These are phyloP conservation scores for Macrophomina phaseolina DNA, from an alignment of 2,329 filamentous ascomycete species.

Conservation along the genomic window DNA sequence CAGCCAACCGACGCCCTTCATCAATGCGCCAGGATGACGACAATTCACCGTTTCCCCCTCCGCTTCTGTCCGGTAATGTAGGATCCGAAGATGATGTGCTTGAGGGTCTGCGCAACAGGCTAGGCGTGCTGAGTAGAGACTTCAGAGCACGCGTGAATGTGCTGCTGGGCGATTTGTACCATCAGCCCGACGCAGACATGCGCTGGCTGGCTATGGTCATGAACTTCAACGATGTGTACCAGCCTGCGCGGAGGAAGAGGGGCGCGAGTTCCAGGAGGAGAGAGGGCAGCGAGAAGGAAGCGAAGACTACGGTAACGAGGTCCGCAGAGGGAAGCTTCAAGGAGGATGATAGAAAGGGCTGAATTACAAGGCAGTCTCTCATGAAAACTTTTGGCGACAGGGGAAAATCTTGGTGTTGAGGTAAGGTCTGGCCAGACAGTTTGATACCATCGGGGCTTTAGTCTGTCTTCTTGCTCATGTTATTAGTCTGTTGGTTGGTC, in stretches of 20 bases:
- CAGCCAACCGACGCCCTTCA: slow-evolving; percentile 40
- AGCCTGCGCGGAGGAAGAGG: slow-evolving; percentile 71
- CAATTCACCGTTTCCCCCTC: slow-evolving; percentile 51
- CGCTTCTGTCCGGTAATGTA: slow-evolving; percentile 42
- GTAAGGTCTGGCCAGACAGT: slow-evolving; percentile 1
- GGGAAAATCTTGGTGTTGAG: slow-evolving; percentile 7
- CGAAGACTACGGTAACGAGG: slow-evolving; percentile 33
- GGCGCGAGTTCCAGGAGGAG: slow-evolving; percentile 39
- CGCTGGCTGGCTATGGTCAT: slow-evolving; percentile 94
- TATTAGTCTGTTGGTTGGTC: not conserved
- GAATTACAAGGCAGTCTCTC: not conserved
- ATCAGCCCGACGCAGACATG: slow-evolving; percentile 94
- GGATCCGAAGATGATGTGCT: slow-evolving; percentile 60
- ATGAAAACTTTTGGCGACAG: not conserved
- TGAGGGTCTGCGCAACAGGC: slow-evolving; percentile 73
- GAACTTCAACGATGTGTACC: slow-evolving; percentile 99
- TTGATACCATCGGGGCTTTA: not conserved
- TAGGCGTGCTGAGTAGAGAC: slow-evolving; percentile 73
- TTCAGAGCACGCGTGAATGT: slow-evolving; percentile 81
- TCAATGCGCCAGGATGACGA: slow-evolving; percentile 37
- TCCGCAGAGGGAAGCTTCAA: slow-evolving; percentile 17
- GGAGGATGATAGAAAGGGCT: slow-evolving; percentile 12
- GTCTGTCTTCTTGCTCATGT: not conserved
- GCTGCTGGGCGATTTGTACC: slow-evolving; percentile 85
- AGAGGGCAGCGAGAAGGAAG: slow-evolving; percentile 39